Evolutionary conservation across 192 early-diverging fungal species (phyloP), one percentile per base, ranked within the genome.

Genomic region (Phlyctochytrium planicorne): DNA sequence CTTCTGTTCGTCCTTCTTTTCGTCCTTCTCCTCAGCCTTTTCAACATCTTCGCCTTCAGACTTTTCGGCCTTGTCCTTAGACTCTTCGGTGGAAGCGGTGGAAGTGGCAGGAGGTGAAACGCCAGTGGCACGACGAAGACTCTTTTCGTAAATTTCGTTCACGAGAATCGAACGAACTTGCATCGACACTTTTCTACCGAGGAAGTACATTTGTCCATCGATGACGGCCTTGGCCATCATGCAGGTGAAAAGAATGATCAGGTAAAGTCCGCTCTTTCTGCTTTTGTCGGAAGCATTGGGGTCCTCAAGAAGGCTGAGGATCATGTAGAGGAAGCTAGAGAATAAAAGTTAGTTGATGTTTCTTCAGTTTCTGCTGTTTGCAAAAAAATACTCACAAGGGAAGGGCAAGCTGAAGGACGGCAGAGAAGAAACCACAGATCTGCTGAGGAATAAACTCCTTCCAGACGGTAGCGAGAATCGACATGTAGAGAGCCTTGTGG

Each of bases 141-240:
- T 70, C 63, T 84, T 84, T 23, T 23, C 60, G 60, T 84, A 84
- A 31, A 84, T 62, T 59, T 83, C 70, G 20, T 52, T 64, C 47
- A 78, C 70, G 10, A 84, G 27, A 14, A 83, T 67, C 0, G 76
- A 50, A 17, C 80, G 70, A 10, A 77, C 59, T 2, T 71, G 63
- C 30, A 56, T 47, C 17, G 75, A 77, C n/a, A 73, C 68, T 20
- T 74, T 32, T 2, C 78, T 36, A 23, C 80, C 83, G 37, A 60
- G 70, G 52, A 82, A 84, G 56, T 75, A 84, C 32, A 70, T 36
- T 36, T 79, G 83, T 16, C 75, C 75, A 23, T 76, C 74, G 40
- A 71, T 59, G 3, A 74, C 52, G 16, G 70, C 52, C 17, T 73
- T 65, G 16, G 77, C 12, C 14, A 80, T 23, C 3, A 71, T 60